These are phyloP conservation scores for Yamadazyma conglobata DNA, from an alignment of 1,139 yeast genomes.

Conservation along the genomic window DNA sequence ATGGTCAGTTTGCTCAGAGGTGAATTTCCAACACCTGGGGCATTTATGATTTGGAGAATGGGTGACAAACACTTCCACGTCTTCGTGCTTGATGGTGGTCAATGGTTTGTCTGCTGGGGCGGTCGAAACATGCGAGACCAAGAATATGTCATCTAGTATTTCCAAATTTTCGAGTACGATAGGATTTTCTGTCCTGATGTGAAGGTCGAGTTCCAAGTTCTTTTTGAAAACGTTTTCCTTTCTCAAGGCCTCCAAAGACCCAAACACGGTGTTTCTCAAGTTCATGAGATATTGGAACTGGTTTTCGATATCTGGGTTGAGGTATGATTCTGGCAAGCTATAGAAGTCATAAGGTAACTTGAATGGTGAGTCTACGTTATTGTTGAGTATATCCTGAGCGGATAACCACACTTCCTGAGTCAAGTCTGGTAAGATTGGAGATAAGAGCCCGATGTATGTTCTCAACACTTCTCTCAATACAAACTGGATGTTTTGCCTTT, in stretches of 20 bases:
- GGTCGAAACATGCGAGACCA: constrained; percentile 56
- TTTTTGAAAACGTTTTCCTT: constrained; percentile 48
- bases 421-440: constrained; percentile 80
- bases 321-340: constrained; percentile 24
- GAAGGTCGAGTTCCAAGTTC: constrained; percentile 53
- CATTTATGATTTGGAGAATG: constrained; percentile 56
- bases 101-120: constrained; percentile 2
- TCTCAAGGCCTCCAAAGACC: constrained; percentile 31
- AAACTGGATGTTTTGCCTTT: constrained; percentile 68
- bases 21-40: constrained; percentile 91
- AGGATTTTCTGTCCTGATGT: constrained; percentile 5
- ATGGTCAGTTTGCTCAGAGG: constrained; percentile 45
- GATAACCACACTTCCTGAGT: constrained; percentile 87
- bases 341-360: constrained; percentile 35
- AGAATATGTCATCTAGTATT: constrained; percentile 54
- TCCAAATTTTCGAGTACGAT: constrained; percentile 37
- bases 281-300: constrained; percentile 42
- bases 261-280: constrained; percentile 49
- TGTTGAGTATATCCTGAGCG: constrained; percentile 33
- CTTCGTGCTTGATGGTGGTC: constrained; percentile 20
- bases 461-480: constrained; percentile 61
- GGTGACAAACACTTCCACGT: constrained; percentile 18
- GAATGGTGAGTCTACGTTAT: constrained; percentile 48
- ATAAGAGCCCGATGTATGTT: constrained; percentile 60
- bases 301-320: constrained; percentile 27